These are phyloP conservation scores for Thermothielavioides terrestris DNA, from an alignment of 495 filamentous ascomycete genomes.

Conservation along the genomic window DNA sequence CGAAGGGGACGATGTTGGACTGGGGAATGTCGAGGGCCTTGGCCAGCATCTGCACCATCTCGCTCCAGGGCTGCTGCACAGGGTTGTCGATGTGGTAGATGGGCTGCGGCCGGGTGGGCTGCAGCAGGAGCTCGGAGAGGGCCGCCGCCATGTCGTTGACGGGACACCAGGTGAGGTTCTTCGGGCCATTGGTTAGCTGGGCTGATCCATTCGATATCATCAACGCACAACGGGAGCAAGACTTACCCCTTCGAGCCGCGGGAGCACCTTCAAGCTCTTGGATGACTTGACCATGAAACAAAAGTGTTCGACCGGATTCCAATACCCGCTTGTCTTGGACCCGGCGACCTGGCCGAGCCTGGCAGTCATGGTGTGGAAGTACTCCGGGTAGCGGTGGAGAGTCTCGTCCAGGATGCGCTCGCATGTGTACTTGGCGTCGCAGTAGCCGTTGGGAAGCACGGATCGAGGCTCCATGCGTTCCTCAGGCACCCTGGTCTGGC, in stretches of 20 bases:
- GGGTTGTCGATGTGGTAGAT: conserved; percentile 53
- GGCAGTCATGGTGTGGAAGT: conserved; percentile 37
- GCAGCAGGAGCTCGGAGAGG: conserved; percentile 31
- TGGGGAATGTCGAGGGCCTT: conserved; percentile 35
- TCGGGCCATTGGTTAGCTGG: too few relatives aligned
- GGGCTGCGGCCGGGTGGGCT: conserved; percentile 19
- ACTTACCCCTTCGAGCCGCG: conserved; percentile 36
- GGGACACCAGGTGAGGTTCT: conserved; percentile 44
- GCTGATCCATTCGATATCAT: too few relatives aligned
- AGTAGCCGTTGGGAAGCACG: conserved; percentile 40
- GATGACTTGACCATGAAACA: conserved; percentile 44
- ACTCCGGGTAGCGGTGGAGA: conserved; percentile 33
- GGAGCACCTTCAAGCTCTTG: conserved; percentile 37
- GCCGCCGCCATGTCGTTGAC: conserved; percentile 39
- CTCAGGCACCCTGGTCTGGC: conserved; percentile 27
- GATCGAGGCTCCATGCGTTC: conserved; percentile 25
- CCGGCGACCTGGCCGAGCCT: conserved; percentile 45
- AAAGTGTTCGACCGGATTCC: conserved; percentile 45
- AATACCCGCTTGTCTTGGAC: conserved; percentile 40
- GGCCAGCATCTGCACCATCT: conserved; percentile 35
- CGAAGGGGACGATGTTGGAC: conserved; percentile 37
- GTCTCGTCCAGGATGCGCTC: conserved; percentile 45
- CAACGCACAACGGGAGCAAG: too few relatives aligned
- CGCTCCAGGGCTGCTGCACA: conserved; percentile 38
- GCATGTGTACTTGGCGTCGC: conserved; percentile 44